Conservation (phyloP, 441 rosid genomes). For the Gossypium laxum region DNA sequence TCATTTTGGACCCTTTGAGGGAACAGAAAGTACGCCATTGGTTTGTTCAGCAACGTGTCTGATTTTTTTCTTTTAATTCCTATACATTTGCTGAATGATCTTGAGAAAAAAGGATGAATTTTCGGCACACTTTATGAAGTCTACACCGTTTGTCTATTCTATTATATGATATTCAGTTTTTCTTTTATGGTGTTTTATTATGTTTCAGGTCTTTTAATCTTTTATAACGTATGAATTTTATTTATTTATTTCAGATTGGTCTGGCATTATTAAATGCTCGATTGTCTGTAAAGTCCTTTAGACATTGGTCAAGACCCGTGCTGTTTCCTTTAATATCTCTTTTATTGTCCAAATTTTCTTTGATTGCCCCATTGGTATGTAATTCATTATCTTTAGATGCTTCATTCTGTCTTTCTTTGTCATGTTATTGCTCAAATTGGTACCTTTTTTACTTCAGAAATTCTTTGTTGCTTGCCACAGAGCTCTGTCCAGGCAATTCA, state of each 20-base stretch:
- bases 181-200: neutral
- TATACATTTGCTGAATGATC: neutral
- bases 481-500: conserved; percentile 66
- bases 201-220: neutral
- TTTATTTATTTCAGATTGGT: conserved; percentile 41
- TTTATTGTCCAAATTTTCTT: conserved; percentile 66
- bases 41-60: neutral
- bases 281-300: conserved; percentile 58
- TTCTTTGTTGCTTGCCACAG: conserved; percentile 33
- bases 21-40: neutral
- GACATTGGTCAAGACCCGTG: conserved; percentile 57
- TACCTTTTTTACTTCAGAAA: neutral
- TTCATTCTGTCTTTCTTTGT: conserved; percentile 7
- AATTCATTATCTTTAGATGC: neutral
- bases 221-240: neutral
- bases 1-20: conserved; percentile 7
- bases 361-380: conserved; percentile 79
- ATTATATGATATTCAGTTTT: neutral
- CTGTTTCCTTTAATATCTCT: conserved; percentile 57
- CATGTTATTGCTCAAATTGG: conserved; percentile 1
- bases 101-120: neutral
- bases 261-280: conserved; percentile 76
- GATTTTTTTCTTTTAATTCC: neutral
- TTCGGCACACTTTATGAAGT: neutral
- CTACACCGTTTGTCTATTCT: neutral